phyloP scores from a whole-genome alignment of 805 yeast genomes.

The Pichia gijzeniarum region DNA sequence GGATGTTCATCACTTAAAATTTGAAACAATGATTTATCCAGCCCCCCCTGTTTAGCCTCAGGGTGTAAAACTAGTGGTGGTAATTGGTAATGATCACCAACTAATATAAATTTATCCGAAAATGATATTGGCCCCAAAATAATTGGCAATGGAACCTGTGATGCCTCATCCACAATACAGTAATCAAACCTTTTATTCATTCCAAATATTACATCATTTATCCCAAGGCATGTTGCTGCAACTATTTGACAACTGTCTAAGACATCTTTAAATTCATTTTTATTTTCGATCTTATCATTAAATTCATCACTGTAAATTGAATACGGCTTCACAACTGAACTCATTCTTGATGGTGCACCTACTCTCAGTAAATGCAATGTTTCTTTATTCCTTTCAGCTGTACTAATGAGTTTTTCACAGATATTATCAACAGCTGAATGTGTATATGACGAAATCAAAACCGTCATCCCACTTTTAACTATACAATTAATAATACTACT shows the following conservation, averaged over 20 bases:
- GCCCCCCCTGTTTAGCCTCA: constrained; percentile 56
- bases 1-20: constrained; percentile 69
- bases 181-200: constrained; percentile 65
- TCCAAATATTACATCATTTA: constrained; percentile 54
- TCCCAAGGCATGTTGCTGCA: constrained; percentile 83
- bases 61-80: constrained; percentile 79
- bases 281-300: constrained; percentile 24
- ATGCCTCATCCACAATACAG: constrained; percentile 94
- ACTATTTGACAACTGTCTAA: constrained; percentile 63
- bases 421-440: constrained; percentile 97
- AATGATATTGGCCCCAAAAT: constrained; percentile 81
- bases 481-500: constrained; percentile 63
- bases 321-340: constrained; percentile 50
- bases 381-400: constrained; percentile 11
- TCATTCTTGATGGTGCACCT: constrained; percentile 56
- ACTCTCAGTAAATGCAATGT: constrained; percentile 52
- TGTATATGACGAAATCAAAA: constrained; percentile 80
- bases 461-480: constrained; percentile 54
- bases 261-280: constrained; percentile 40
- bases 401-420: constrained; percentile 53
- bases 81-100: constrained; percentile 94
- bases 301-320: constrained; percentile 38
- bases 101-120: constrained; percentile 75
- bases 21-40: constrained; percentile 73
- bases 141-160: constrained; percentile 88